Base-by-base conservation (phyloP, 306 rosid species). In the Senna tora region DNA sequence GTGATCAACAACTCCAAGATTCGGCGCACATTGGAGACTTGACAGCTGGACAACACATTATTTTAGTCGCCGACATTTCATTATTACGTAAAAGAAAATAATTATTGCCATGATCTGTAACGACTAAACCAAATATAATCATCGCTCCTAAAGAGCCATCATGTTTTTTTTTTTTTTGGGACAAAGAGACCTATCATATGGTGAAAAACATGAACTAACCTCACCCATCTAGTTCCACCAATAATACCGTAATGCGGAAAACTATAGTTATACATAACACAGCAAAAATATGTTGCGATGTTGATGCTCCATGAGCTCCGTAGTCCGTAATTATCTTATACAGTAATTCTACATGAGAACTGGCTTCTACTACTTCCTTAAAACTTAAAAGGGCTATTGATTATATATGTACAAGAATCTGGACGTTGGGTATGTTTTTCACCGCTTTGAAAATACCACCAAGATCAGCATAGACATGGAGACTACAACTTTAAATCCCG, bases 391-490 rank as follows among this genome's bases (percentile, higher is more conserved):
- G 69, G 55, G 73, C 57, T 34, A 9, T 33, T 63, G 52, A 14
- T 28, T 25, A 41, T 62, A 33, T 84, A 67, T 84, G 67, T 84
- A 86, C 77, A 67, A 19, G 46, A 62, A 36, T 28, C 33, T 50
- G 3, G 51, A 62, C 50, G 57, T 4, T 10, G 22, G 58, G 60
- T 59, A 53, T n/a, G 68, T 41, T 55, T 84, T 32, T 90, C 88
- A 91, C 69, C 96, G 86, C 85, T 90, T 95, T 25, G 99, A 92
- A 72, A 92, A 87, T 34, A 83, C 91, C 32, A 92, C 92, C 82
- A 95, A 77, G 45, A 89, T 46, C 76, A 92, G 72, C 99, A 95
- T 95, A 16, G 99, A 95, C 96, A 92, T 68, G 36, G 99, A 95
- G 58, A 77, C 87, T 22, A 83, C 86, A 0, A 92, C 39, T 84